A percentile compares a stretch with the other conserved stretches of the same genome.
phyloP scores from a whole-genome alignment of 1,284 basidiomycete genomes.

The Vanrija pseudolonga region DNA sequence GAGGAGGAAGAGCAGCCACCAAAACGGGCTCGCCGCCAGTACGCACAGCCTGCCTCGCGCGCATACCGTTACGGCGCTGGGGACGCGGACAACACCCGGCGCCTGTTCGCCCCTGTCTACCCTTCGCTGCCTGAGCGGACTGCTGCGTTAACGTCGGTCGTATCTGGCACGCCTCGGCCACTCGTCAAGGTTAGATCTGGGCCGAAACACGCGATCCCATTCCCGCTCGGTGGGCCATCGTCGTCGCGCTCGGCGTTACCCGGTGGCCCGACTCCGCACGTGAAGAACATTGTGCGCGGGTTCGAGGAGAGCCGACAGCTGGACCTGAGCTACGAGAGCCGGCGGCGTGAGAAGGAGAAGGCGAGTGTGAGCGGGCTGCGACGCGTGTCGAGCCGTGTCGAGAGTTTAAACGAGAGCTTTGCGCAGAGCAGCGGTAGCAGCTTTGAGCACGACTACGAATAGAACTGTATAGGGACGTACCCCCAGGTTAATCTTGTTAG shows the following conservation, averaged over 20 bases:
- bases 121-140: constrained; percentile 5
- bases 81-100: background rate
- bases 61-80: constrained; percentile 5
- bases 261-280: background rate
- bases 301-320: constrained; percentile 4
- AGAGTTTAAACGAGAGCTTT: background rate
- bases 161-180: constrained; percentile 6
- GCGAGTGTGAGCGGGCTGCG: background rate
- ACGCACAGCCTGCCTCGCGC: no score
- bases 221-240: no score
- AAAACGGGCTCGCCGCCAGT: no score
- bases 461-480: no score
- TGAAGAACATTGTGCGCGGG: constrained; percentile 2
- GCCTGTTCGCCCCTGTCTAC: constrained; percentile 5
- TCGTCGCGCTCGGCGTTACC: no score
- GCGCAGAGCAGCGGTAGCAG: no score
- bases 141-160: background rate
- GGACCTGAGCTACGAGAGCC: constrained; percentile 8
- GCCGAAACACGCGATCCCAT: no score
- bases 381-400: constrained; percentile 6
- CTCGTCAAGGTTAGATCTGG: background rate
- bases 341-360: constrained; percentile 10
- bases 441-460: no score
- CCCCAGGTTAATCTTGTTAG: no score
- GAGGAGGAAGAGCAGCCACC: no score